These are phyloP conservation scores for Alternaria ethzedia DNA, from an alignment of 2,329 filamentous ascomycete species.

Conservation along the genomic window DNA sequence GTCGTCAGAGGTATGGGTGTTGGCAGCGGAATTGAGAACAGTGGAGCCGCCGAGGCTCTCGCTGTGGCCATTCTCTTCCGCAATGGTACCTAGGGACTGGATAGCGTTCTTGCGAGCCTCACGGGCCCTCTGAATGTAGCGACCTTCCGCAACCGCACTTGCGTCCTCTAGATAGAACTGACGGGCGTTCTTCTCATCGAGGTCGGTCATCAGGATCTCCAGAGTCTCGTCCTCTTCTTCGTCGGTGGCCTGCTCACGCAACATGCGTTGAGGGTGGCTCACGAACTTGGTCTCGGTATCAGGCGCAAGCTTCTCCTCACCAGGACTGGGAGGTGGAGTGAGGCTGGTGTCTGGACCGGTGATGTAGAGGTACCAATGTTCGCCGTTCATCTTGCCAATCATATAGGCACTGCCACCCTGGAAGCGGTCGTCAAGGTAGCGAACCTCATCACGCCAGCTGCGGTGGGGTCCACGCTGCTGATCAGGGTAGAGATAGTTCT, in stretches of 20 bases:
- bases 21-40: slow-evolving; percentile 50
- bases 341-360: slow-evolving; percentile 82
- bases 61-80: slow-evolving; percentile 54
- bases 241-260: slow-evolving; percentile 49
- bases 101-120: slow-evolving; percentile 67
- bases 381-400: slow-evolving; percentile 99
- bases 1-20: slow-evolving; percentile 58
- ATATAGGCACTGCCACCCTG: slow-evolving; percentile 94
- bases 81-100: slow-evolving; percentile 65
- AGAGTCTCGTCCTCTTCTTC: slow-evolving; percentile 75
- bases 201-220: slow-evolving; percentile 72
- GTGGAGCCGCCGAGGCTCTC: slow-evolving; percentile 45
- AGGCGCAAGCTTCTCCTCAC: slow-evolving; percentile 50
- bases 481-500: slow-evolving; percentile 97
- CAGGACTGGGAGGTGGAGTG: slow-evolving; percentile 82
- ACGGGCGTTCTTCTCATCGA: slow-evolving; percentile 69
- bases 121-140: slow-evolving; percentile 72
- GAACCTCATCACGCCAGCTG: slow-evolving; percentile 97
- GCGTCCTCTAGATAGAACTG: slow-evolving; percentile 79
- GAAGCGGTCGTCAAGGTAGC: slow-evolving; percentile 90
- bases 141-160: slow-evolving; percentile 86
- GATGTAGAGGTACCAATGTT: slow-evolving; percentile 98
- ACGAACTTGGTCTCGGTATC: slow-evolving; percentile 66
- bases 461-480: slow-evolving; percentile 93
- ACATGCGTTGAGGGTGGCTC: slow-evolving; percentile 64